Conservation (phyloP, 2,329 filamentous ascomycete genomes). For the Exophiala spinifera region DNA sequence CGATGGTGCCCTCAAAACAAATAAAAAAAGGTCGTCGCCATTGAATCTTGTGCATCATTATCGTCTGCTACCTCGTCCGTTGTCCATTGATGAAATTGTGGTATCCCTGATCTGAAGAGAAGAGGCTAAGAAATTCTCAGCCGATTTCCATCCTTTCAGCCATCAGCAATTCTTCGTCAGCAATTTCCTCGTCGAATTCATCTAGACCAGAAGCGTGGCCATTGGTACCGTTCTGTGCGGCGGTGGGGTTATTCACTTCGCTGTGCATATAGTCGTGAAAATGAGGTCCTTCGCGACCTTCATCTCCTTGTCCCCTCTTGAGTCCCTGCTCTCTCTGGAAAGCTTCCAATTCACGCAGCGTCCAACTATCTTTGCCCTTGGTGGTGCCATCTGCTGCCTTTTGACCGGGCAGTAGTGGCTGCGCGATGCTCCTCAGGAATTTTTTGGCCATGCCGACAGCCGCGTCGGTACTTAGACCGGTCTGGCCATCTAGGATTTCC, state of each 20-base stretch:
- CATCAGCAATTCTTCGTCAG: conserved; percentile 41
- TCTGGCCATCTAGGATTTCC: conserved; percentile 77
- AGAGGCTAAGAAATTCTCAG: no score
- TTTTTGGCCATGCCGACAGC: conserved; percentile 83
- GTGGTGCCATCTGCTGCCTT: conserved; percentile 56
- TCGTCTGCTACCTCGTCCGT: no score
- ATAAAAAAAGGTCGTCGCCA: no score
- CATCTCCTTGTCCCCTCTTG: conserved; percentile 49
- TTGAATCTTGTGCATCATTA: no score
- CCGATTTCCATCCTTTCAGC: conserved; percentile 37
- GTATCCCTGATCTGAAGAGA: no score
- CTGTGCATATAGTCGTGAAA: conserved; percentile 30
- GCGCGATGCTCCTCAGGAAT: conserved; percentile 87
- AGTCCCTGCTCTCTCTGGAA: conserved; percentile 66
- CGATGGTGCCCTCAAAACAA: no score
- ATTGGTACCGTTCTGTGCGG: conserved; percentile 13
- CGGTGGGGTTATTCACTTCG: conserved; percentile 25
- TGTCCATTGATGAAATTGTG: no score
- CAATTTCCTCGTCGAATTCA: conserved; percentile 37
- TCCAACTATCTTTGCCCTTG: conserved; percentile 84
- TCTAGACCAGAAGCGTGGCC: conserved; percentile 31
- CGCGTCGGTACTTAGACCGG: conserved; percentile 93
- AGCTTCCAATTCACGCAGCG: conserved; percentile 68
- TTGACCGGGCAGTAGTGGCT: conserved; percentile 76
- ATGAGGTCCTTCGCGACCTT: conserved; percentile 27